Percentiles rank a stretch among this genome's conserved stretches.
phyloP scores from a whole-genome alignment of 2,329 filamentous ascomycete species.

The Botrytis porri region DNA sequence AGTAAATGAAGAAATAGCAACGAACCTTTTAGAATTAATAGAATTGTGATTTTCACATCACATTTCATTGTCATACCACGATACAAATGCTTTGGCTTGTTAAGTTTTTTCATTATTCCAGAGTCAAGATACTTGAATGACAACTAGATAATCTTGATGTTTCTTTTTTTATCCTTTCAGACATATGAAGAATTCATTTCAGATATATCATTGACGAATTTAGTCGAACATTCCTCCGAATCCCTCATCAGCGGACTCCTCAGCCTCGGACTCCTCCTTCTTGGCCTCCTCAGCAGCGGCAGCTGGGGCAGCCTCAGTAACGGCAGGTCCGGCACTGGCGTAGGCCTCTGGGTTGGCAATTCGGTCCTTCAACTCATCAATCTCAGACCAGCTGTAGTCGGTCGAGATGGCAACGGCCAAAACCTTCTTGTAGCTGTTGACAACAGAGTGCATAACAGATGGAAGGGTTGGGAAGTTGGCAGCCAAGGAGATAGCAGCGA shows the following conservation, averaged over 20 bases:
- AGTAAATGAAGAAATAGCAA: slow-evolving; percentile 22
- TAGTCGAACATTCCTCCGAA: slow-evolving; percentile 81
- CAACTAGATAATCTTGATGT: slow-evolving; percentile 30
- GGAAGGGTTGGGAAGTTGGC: slow-evolving; percentile 94
- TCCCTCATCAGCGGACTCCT: slow-evolving; percentile 58
- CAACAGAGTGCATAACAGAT: slow-evolving; percentile 90
- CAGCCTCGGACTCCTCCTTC: slow-evolving; percentile 63
- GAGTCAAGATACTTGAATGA: slow-evolving; percentile 31
- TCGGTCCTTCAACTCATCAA: slow-evolving; percentile 98
- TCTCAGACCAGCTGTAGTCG: slow-evolving; percentile 91
- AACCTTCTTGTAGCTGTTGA: slow-evolving; percentile 98
- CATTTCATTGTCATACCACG: slow-evolving; percentile 19
- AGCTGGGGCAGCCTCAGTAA: slow-evolving; percentile 51
- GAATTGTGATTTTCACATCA: slow-evolving; percentile 19
- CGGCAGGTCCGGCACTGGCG: slow-evolving; percentile 74
- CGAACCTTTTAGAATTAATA: slow-evolving; percentile 29
- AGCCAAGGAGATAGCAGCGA: slow-evolving; percentile 88
- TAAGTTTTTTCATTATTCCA: slow-evolving; percentile 29
- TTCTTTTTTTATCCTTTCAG: slow-evolving; percentile 24
- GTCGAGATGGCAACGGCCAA: slow-evolving; percentile 86
- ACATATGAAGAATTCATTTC: slow-evolving; percentile 28
- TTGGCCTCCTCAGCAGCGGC: slow-evolving; percentile 53
- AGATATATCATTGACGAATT: slow-evolving; percentile 33
- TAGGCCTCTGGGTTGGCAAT: slow-evolving; percentile 99
- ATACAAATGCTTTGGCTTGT: slow-evolving; percentile 20